phyloP scores from a whole-genome alignment of 78 protist species.

The Cyanophora paradoxa region DNA sequence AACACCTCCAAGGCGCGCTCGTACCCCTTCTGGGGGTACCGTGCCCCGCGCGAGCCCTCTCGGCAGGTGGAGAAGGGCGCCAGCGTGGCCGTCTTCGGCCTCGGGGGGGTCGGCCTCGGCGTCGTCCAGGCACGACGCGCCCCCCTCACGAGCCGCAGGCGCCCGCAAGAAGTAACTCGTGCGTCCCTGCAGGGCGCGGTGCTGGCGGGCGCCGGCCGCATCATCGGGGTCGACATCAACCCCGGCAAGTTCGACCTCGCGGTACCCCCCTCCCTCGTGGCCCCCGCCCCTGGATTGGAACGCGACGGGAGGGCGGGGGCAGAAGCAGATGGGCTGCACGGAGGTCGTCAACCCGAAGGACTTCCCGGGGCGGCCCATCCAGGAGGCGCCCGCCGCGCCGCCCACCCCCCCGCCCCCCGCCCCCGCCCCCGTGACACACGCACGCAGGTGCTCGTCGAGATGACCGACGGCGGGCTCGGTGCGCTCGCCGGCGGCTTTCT shows the following conservation, averaged over 20 bases:
- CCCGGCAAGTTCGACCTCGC: slow-evolving; percentile 48
- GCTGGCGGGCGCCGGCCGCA: too few species aligned
- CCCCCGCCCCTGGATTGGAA: too few species aligned
- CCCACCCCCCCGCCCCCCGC: background rate
- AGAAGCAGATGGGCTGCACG: slow-evolving; percentile 72
- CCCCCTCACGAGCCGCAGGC: too few species aligned
- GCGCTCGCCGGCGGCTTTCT: too few species aligned
- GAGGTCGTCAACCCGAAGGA: slow-evolving; percentile 76
- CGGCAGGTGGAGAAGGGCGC: slow-evolving; percentile 63
- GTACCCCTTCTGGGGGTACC: too few species aligned
- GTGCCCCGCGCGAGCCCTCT: too few species aligned
- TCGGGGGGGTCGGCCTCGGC: slow-evolving; percentile 52
- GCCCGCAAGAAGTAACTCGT: too few species aligned
- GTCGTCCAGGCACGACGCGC: too few species aligned
- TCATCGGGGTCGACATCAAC: slow-evolving; percentile 86
- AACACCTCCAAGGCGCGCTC: slow-evolving; percentile 55
- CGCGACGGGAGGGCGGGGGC: too few species aligned
- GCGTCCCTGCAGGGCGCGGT: too few species aligned
- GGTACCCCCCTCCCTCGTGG: too few species aligned
- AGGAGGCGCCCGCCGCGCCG: slow-evolving; percentile 1
- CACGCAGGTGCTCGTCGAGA: background rate
- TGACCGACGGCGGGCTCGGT: slow-evolving; percentile 4
- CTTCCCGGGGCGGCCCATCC: slow-evolving; percentile 37
- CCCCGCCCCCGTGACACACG: background rate
- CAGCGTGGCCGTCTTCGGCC: slow-evolving; percentile 17